phyloP scores from a whole-genome alignment of 1,139 yeast species.

The Candida sojae region DNA sequence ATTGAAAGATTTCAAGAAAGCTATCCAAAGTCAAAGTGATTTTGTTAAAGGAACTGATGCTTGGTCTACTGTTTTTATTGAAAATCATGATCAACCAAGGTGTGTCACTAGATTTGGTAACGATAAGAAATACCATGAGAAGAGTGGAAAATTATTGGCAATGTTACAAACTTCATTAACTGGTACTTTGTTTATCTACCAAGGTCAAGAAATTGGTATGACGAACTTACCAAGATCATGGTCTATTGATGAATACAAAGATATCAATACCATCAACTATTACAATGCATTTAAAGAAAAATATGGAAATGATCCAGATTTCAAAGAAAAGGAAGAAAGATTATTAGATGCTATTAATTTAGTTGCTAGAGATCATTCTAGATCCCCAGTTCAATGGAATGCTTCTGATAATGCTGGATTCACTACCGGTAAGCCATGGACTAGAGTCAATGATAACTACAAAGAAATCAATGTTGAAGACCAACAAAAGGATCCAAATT shows the following conservation, averaged over 20 bases:
- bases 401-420: slow-evolving; percentile 48
- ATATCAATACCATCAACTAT: slow-evolving; percentile 49
- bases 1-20: slow-evolving; percentile 45
- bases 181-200: slow-evolving; percentile 59
- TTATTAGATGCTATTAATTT: slow-evolving; percentile 36
- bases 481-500: slow-evolving; percentile 48
- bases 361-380: slow-evolving; percentile 54
- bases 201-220: slow-evolving; percentile 65
- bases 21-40: slow-evolving; percentile 34
- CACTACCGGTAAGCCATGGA: slow-evolving; percentile 56
- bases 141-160: slow-evolving; percentile 52
- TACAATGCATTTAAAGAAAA: slow-evolving; percentile 34
- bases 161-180: slow-evolving; percentile 48
- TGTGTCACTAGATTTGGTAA: slow-evolving; percentile 54
- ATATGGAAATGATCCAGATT: slow-evolving; percentile 30
- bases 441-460: slow-evolving; percentile 52
- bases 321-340: slow-evolving; percentile 25
- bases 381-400: slow-evolving; percentile 65
- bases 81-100: slow-evolving; percentile 63
- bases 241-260: slow-evolving; percentile 53
- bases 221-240: slow-evolving; percentile 47
- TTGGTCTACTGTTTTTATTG: slow-evolving; percentile 60
- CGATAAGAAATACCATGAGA: slow-evolving; percentile 30
- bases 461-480: slow-evolving; percentile 48
- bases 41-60: slow-evolving; percentile 53